phyloP scores from a whole-genome alignment of 1,139 yeast species.

The Zygoascus sp. region DNA sequence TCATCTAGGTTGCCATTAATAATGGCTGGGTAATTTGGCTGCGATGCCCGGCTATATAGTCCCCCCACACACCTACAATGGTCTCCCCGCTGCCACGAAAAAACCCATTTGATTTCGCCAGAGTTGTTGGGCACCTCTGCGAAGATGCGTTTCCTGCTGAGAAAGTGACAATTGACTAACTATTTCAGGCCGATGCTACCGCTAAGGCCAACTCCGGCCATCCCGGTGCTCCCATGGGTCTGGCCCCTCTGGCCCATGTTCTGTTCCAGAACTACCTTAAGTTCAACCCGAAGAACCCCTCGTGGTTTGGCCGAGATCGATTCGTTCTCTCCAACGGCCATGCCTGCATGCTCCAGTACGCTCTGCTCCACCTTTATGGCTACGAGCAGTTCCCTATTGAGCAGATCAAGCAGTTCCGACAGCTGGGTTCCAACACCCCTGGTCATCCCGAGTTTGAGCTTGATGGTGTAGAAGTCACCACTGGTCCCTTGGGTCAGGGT shows the following conservation, averaged over 20 bases:
- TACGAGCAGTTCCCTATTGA: conserved; percentile 68
- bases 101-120: neutral
- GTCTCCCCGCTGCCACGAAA: neutral
- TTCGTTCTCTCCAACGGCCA: conserved; percentile 96
- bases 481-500: conserved; percentile 99
- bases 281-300: conserved; percentile 86
- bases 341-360: conserved; percentile 87
- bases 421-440: conserved; percentile 85
- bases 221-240: conserved; percentile 99
- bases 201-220: conserved; percentile 94
- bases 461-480: conserved; percentile 95
- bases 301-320: conserved; percentile 94
- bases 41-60: neutral
- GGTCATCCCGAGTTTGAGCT: conserved; percentile 85
- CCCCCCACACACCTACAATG: neutral
- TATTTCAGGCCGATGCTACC: conserved; percentile 71
- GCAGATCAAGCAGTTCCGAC: conserved; percentile 90
- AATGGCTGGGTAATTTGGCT: conserved; percentile 1
- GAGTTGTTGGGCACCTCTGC: too few species aligned
- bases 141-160: neutral
- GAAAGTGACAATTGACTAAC: neutral
- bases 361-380: conserved; percentile 81
- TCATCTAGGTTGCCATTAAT: neutral
- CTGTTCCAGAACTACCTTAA: conserved; percentile 69
- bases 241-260: conserved; percentile 84